A percentile compares a stretch with the other conserved stretches of the same genome.
Evolutionary conservation across 2,329 filamentous ascomycete genomes (phyloP).

Genomic region (Bipolaris bicolor): DNA sequence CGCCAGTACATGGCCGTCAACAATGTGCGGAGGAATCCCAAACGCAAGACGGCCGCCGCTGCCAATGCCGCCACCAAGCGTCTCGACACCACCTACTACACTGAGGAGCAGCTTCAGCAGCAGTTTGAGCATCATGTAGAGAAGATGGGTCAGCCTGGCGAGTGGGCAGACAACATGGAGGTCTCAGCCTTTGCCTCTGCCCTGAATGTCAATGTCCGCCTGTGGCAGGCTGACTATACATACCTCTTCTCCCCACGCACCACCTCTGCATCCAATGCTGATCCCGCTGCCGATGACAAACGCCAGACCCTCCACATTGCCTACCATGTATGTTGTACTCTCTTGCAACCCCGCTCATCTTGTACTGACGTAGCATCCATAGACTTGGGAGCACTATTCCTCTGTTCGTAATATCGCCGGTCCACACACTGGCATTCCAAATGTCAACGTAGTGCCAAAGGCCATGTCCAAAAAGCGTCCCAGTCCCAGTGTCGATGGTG

Average conservation of each 20-base stretch:
- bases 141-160: constrained; percentile 65
- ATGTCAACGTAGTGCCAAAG: constrained; percentile 48
- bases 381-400: constrained; percentile 71
- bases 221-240: constrained; percentile 63
- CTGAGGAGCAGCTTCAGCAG: constrained; percentile 59
- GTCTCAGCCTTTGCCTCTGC: constrained; percentile 69
- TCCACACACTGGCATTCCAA: constrained; percentile 62
- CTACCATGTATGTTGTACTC: constrained; percentile 61
- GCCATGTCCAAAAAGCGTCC: constrained; percentile 52
- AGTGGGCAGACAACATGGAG: constrained; percentile 71
- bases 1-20: constrained; percentile 67
- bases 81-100: constrained; percentile 56
- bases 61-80: constrained; percentile 52
- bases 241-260: constrained; percentile 57
- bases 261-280: constrained; percentile 31
- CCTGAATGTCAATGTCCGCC: constrained; percentile 66
- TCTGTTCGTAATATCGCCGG: constrained; percentile 67
- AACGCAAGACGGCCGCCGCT: constrained; percentile 61
- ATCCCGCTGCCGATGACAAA: constrained; percentile 40
- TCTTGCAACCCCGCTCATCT: background rate
- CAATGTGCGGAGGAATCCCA: constrained; percentile 60
- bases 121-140: constrained; percentile 63
- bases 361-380: constrained; percentile 28
- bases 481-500: constrained; percentile 59
- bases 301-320: constrained; percentile 61